These are phyloP conservation scores for Plasmodium blacklocki DNA, from an alignment of 169 alveolate genomes.

Conservation along the genomic window DNA sequence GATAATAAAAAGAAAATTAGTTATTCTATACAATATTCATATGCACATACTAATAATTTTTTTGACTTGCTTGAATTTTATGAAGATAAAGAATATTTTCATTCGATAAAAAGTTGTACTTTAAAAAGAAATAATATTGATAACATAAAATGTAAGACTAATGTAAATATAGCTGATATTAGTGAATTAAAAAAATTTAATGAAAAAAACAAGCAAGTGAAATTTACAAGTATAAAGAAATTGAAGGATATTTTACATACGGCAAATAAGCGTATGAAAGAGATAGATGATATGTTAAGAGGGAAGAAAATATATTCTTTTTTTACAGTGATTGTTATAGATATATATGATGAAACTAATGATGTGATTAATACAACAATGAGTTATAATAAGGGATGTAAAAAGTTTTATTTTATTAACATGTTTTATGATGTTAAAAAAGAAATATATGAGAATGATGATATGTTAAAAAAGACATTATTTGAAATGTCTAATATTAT, in stretches of 20 bases:
- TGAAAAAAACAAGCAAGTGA: slow-evolving; percentile 24
- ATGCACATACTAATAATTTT: neutral
- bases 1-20: slow-evolving; percentile 7
- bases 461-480: neutral
- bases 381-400: neutral
- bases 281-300: slow-evolving; percentile 8
- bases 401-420: slow-evolving; percentile 37
- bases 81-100: slow-evolving; percentile 35
- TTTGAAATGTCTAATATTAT: slow-evolving; percentile 23
- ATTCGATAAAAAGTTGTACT: slow-evolving; percentile 62
- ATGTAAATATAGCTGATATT: neutral
- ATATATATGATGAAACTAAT: slow-evolving; percentile 12
- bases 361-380: neutral
- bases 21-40: slow-evolving; percentile 34
- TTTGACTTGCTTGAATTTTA: slow-evolving; percentile 46
- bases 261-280: slow-evolving; percentile 33
- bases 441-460: neutral
- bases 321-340: slow-evolving; percentile 33
- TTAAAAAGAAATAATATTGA: slow-evolving; percentile 32
- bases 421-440: slow-evolving; percentile 23
- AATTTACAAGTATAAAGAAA: slow-evolving; percentile 41
- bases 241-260: slow-evolving; percentile 40
- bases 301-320: slow-evolving; percentile 5
- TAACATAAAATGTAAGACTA: neutral
- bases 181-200: slow-evolving; percentile 47